Evolutionary conservation across 2,329 filamentous ascomycete genomes (phyloP).

Genomic region (Cytospora leucostoma): DNA sequence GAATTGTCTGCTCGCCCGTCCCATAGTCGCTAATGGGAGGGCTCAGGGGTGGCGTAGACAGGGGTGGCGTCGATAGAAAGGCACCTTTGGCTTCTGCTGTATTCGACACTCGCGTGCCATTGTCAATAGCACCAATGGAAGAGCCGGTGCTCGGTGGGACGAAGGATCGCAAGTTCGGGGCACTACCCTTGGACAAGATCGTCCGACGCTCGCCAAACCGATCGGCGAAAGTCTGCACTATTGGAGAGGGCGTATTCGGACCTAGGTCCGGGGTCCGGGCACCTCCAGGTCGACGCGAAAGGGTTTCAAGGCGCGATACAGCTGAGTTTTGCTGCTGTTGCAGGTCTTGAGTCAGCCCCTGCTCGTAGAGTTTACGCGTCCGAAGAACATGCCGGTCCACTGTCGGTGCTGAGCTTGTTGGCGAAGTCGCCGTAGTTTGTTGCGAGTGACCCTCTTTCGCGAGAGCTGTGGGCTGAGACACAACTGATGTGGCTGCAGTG

Average conservation of each 20-base stretch:
- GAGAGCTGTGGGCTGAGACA: conserved; percentile 66
- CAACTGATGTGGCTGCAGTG: conserved; percentile 84
- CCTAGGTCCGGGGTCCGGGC: conserved; percentile 53
- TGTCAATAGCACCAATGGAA: conserved; percentile 40
- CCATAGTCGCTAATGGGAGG: conserved; percentile 66
- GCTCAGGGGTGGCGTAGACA: conserved; percentile 56
- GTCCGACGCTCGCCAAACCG: conserved; percentile 47
- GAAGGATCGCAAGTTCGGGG: conserved; percentile 65
- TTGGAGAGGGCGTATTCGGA: conserved; percentile 49
- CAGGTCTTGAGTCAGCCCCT: conserved; percentile 74
- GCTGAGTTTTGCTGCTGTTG: conserved; percentile 79
- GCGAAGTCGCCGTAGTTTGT: conserved; percentile 39
- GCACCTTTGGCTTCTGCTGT: conserved; percentile 42
- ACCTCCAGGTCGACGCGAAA: conserved; percentile 61
- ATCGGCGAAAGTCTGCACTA: conserved; percentile 46
- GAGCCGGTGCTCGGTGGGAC: conserved; percentile 49
- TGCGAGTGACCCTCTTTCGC: conserved; percentile 52
- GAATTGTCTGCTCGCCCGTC: conserved; percentile 62
- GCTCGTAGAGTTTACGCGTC: conserved; percentile 77
- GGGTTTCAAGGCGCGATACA: conserved; percentile 75
- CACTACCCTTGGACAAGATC: conserved; percentile 60
- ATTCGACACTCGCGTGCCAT: conserved; percentile 33
- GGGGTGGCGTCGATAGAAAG: conserved; percentile 32
- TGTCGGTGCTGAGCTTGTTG: conserved; percentile 42
- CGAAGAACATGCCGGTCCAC: conserved; percentile 70